These are phyloP conservation scores for Beta corolliflora DNA, from an alignment of 179 eudicot species.

Conservation along the genomic window DNA sequence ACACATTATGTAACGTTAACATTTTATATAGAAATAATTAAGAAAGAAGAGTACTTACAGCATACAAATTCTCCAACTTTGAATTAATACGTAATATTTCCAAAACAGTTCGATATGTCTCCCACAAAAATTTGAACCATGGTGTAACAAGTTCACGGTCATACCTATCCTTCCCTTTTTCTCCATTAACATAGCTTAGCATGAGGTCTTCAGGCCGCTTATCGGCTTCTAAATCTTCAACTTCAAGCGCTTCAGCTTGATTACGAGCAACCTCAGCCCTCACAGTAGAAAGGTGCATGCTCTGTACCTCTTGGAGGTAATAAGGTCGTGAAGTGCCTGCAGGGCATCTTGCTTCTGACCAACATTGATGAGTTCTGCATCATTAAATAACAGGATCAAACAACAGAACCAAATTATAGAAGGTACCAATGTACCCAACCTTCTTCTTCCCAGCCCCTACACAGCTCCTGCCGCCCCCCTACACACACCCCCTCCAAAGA, in stretches of 20 bases:
- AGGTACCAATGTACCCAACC: too few species aligned
- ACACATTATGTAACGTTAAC: too few species aligned
- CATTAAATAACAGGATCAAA: background rate
- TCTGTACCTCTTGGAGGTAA: slow-evolving; percentile 84
- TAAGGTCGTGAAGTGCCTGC: too few species aligned
- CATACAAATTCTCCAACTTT: slow-evolving; percentile 76
- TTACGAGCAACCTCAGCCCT: slow-evolving; percentile 84
- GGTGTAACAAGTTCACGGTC: too few species aligned
- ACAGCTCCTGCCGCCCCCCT: too few species aligned
- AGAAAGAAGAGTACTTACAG: slow-evolving; percentile 41
- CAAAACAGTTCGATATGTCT: slow-evolving; percentile 74
- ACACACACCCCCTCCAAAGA: too few species aligned
- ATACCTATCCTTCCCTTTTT: too few species aligned
- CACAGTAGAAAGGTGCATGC: slow-evolving; percentile 86
- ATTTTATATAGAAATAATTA: background rate
- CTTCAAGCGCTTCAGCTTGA: slow-evolving; percentile 90
- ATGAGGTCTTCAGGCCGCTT: too few species aligned
- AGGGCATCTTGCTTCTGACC: slow-evolving; percentile 89
- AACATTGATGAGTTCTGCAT: slow-evolving; percentile 83
- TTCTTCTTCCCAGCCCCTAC: too few species aligned
- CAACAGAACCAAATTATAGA: background rate
- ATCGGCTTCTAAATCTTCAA: too few species aligned
- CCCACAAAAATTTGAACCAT: too few species aligned
- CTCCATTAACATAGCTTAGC: too few species aligned
- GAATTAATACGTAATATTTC: slow-evolving; percentile 89